Base-by-base conservation (phyloP, 805 yeast genomes). In the Cyberlindnera mississippiensis region DNA sequence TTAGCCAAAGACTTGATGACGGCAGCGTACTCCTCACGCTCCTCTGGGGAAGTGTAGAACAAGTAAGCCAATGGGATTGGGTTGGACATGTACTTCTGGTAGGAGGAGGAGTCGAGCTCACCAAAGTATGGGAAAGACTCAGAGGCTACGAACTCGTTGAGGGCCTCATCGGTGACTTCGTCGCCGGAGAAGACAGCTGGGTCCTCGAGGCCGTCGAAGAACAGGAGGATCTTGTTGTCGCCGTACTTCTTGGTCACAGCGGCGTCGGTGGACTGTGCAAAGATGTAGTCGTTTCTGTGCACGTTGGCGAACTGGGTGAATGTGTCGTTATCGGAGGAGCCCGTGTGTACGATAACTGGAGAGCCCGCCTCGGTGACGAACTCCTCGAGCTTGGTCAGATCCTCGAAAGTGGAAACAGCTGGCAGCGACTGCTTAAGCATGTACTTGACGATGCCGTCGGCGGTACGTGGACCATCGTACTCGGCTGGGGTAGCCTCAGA, bases 361-460 rank as follows among this genome's bases (percentile, higher is more conserved):
- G 76, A 76, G n/a, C 68, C 58, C 20, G 69, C 61, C 38, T 69
- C 72, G 35, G 64, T 64, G 57, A 78, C 55, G 24, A 77, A 64
- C 28, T 68, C 73, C 24, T 72, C 72, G 41, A 89, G 68, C 22
- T 68, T 76, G 19, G 69, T 72, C 20, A 69, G 66, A 35, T 70
- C 66, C 18, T 69, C 71, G 36, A 76, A 63, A 10, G 69, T 71
- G 15, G 72, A 64, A 27, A 85, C 87, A 13, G 90, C 76, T 28
- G 99, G 98, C 50, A 79, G 69, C 13, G 95, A 68, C 67, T 85
- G 86, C 68, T 86, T 83, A 51, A 78, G 60, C 96, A 93, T 83
- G 68, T 76, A 86, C 35, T 75, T 72, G 37, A 79, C 77, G 53
- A 93, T 91, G 39, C 89, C 80, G 35, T 73, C 85, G 20, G 96